Conservation (phyloP, 139 green algal genomes). For the Micractinium conductrix region DNA sequence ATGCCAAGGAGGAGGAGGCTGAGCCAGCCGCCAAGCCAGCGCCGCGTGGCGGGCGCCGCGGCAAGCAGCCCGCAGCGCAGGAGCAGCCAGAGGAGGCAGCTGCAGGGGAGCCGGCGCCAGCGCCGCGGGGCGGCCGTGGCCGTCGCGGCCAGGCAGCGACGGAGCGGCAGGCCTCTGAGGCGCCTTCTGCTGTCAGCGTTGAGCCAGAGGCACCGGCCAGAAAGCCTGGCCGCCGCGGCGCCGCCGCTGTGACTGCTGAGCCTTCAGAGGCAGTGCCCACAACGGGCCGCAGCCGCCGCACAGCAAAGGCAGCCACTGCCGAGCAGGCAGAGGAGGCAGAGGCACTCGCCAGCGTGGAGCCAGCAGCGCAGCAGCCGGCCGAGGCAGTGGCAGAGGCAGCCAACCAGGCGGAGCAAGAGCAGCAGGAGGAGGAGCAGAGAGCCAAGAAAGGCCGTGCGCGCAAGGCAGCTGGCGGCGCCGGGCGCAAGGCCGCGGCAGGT, state of each 20-base stretch:
- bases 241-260: neutral
- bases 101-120: neutral
- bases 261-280: neutral
- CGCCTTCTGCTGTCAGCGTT: neutral
- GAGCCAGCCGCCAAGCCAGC: neutral
- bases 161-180: neutral
- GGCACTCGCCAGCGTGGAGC: neutral
- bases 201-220: neutral
- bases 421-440: slow-evolving; percentile 7
- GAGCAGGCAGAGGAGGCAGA: neutral
- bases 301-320: neutral
- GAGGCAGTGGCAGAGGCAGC: neutral
- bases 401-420: neutral
- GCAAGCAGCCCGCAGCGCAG: slow-evolving; percentile 24
- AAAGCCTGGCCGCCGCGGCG: neutral
- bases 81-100: neutral
- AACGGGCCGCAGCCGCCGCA: neutral
- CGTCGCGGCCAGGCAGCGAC: neutral
- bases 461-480: neutral
- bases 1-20: too few species aligned
- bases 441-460: neutral
- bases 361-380: neutral
- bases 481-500: slow-evolving; percentile 12
- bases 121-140: neutral
- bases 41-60: neutral